A percentile compares a stretch with the other conserved stretches of the same genome.
These are phyloP conservation scores for Zygosaccharomyces lentus DNA, from an alignment of 805 yeast genomes.

Conservation along the genomic window DNA sequence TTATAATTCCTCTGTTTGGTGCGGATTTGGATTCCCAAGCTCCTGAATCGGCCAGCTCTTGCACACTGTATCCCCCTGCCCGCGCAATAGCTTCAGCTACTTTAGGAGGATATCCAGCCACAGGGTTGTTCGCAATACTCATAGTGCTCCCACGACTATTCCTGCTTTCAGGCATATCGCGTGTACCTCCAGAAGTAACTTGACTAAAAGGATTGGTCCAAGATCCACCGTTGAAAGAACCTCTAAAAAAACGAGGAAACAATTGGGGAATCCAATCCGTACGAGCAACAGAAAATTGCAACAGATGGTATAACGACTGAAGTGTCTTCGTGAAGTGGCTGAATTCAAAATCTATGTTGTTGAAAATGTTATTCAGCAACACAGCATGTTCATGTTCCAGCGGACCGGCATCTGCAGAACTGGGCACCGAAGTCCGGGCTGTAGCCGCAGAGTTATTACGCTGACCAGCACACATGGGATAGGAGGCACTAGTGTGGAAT, in stretches of 20 bases:
- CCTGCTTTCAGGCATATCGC: conserved; percentile 5
- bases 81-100: conserved; percentile 24
- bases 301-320: conserved; percentile 29
- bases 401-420: conserved; percentile 35
- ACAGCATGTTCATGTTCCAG: conserved; percentile 40
- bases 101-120: conserved; percentile 19
- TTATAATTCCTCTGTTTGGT: not conserved
- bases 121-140: not conserved
- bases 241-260: conserved; percentile 63
- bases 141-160: conserved; percentile 3
- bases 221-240: conserved; percentile 72
- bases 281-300: conserved; percentile 22
- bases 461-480: conserved; percentile 2
- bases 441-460: conserved; percentile 11
- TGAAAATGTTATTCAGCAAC: conserved; percentile 29
- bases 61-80: conserved; percentile 18
- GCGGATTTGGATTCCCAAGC: not conserved
- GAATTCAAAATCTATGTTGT: conserved; percentile 28
- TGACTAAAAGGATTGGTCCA: conserved; percentile 66
- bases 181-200: conserved; percentile 16
- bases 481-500: not conserved
- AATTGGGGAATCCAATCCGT: conserved; percentile 50
- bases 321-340: conserved; percentile 30
- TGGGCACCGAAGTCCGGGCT: conserved; percentile 9
- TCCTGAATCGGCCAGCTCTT: not conserved